Conservation (phyloP, 108 stramenopile species). For the Pseudonitzschia delicatissima region DNA sequence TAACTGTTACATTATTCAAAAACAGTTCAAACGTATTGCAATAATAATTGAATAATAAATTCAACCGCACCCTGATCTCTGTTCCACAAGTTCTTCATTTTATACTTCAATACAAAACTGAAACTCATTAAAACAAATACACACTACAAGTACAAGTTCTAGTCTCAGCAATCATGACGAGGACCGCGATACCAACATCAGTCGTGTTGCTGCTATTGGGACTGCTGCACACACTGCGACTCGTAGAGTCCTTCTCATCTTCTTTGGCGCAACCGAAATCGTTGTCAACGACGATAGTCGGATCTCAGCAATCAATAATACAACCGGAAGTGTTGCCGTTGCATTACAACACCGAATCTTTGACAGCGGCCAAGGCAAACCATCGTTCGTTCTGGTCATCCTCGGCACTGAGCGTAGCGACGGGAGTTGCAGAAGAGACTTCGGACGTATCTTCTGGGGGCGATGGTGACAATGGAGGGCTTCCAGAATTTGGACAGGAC, state of each 20-base stretch:
- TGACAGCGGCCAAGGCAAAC: not conserved
- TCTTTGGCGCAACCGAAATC: not conserved
- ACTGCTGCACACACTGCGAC: not conserved
- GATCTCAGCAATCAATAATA: not conserved
- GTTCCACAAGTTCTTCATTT: too few species aligned
- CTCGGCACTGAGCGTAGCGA: not conserved
- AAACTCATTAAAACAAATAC: too few species aligned
- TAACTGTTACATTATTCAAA: too few species aligned
- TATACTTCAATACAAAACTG: too few species aligned
- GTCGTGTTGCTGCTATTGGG: not conserved
- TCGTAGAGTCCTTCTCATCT: not conserved
- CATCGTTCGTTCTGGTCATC: not conserved
- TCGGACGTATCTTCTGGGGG: not conserved
- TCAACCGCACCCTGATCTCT: too few species aligned
- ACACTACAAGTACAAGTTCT: too few species aligned
- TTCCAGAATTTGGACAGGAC: constrained; percentile 39
- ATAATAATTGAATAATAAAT: too few species aligned
- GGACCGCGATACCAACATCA: not conserved
- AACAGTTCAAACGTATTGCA: too few species aligned
- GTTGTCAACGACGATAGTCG: not conserved
- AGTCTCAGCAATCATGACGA: not conserved
- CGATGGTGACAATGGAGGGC: not conserved
- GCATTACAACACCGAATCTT: not conserved
- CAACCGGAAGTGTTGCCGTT: not conserved
- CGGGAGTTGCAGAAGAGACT: not conserved